These are phyloP conservation scores for Plasmodium billcollinsi DNA, from an alignment of 169 alveolate species.

Conservation along the genomic window DNA sequence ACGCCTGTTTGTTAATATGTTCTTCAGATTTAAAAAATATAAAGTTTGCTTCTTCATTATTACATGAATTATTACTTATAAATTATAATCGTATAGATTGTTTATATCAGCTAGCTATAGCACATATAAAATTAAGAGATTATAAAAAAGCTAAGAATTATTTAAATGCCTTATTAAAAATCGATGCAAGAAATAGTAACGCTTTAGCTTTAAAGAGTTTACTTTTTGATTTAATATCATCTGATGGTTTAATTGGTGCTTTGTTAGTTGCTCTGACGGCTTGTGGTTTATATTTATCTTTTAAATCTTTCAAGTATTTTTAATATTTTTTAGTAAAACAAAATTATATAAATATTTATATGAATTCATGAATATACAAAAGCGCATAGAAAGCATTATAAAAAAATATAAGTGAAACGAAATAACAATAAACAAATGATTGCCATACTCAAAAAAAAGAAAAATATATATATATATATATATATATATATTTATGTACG, in stretches of 20 bases:
- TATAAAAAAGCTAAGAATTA: slow-evolving; percentile 82
- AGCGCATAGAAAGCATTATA: no score
- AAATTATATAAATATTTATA: neutral
- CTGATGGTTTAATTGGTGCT: slow-evolving; percentile 30
- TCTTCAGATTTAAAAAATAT: slow-evolving; percentile 69
- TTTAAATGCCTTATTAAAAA: slow-evolving; percentile 80
- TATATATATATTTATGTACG: no score
- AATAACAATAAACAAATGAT: no score
- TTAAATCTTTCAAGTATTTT: slow-evolving; percentile 67
- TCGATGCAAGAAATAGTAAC: slow-evolving; percentile 76
- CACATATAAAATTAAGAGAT: slow-evolving; percentile 81
- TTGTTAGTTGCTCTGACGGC: slow-evolving; percentile 55
- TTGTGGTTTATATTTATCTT: slow-evolving; percentile 64
- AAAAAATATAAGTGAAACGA: no score
- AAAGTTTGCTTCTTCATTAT: slow-evolving; percentile 44
- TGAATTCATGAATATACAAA: no score
- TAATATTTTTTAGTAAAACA: slow-evolving; percentile 10
- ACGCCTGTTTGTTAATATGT: slow-evolving; percentile 63
- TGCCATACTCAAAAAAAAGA: neutral
- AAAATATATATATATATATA: neutral
- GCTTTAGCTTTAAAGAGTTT: slow-evolving; percentile 54
- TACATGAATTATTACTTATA: slow-evolving; percentile 60
- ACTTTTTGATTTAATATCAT: slow-evolving; percentile 58
- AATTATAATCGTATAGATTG: slow-evolving; percentile 77
- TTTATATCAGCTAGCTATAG: slow-evolving; percentile 85